These are phyloP conservation scores for Anastatica hierochuntica DNA, from an alignment of 345 rosid genomes.

Conservation along the genomic window DNA sequence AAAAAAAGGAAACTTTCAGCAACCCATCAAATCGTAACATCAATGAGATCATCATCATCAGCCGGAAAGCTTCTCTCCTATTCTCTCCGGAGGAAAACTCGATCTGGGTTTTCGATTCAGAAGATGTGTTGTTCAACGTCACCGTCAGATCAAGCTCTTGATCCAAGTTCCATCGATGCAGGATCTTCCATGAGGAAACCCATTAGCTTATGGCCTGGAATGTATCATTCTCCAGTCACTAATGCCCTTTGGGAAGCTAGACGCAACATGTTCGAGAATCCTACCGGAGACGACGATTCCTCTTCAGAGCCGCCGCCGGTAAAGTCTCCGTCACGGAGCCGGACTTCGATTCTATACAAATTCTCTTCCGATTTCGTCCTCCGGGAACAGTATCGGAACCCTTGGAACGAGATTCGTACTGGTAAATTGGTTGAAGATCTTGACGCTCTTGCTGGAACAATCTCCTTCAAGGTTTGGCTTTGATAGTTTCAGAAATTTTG, in stretches of 20 bases:
- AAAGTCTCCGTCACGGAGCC: slow-evolving; percentile 57
- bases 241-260: slow-evolving; percentile 93
- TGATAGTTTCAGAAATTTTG: background rate
- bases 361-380: slow-evolving; percentile 68
- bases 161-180: slow-evolving; percentile 49
- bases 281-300: slow-evolving; percentile 21
- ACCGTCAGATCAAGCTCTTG: background rate
- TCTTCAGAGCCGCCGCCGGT: slow-evolving; percentile 28
- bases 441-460: slow-evolving; percentile 90
- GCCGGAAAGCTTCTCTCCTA: slow-evolving; percentile 5
- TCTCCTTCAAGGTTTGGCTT: slow-evolving; percentile 66
- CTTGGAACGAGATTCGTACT: slow-evolving; percentile 75
- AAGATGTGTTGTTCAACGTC: slow-evolving; percentile 9
- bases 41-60: slow-evolving; percentile 23
- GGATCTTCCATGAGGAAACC: slow-evolving; percentile 77
- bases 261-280: slow-evolving; percentile 44
- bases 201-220: slow-evolving; percentile 87
- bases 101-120: background rate
- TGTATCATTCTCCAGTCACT: slow-evolving; percentile 89
- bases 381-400: slow-evolving; percentile 76
- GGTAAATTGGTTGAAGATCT: slow-evolving; percentile 89
- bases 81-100: slow-evolving; percentile 10
- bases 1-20: too few species aligned
- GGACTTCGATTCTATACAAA: slow-evolving; percentile 58
- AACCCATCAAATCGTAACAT: too few species aligned